Evolutionary conservation across 257 asterid genomes (phyloP), one percentile per base, ranked within the genome.

Genomic region (Dorcoceras hygrometricum): DNA sequence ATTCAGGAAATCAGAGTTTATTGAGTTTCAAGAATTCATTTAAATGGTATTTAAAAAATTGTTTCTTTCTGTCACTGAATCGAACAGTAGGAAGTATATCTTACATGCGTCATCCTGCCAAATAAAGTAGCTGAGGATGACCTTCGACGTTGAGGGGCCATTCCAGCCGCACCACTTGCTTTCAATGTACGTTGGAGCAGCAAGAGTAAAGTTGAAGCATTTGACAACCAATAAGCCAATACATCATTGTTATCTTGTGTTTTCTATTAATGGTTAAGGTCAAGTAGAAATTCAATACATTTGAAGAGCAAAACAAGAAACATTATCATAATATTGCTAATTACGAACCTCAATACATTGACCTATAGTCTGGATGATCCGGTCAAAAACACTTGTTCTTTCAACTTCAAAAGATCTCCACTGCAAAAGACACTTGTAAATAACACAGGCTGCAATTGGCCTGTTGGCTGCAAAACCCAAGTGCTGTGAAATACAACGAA

Each of bases 401-500:
- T 94, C 99, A 75, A 94, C 99, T 81, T 94, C 99, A 68, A 94
- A 94, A 59, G 99, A 94, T 71, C 98, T 83, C 98, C 99, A 94
- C 43, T 94, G 99, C 80, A 90, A 73, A 68, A 94, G 99, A 74
- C 99, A 94, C 76, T 94, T 94, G 57, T 88, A 94, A 68, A 94
- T 90, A 78, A 90, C 86, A 74, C 98, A 90, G 67, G 99, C 96
- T 60, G 99, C 98, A 73, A 89, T 77, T 11, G 99, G 98, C 76
- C 83, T 85, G 82, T 86, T 89, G 70, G 88, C 81, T 14, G 97
- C 72, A 78, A 94, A 94, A 67, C 98, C 98, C 84, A 94, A 75
- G 77, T 83, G 88, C 76, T 90, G 95, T 32, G 89, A 75, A 70
- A 90, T 86, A 73, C 96, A 90, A 43, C 91, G 93, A 71, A 89